Conservation (phyloP, 164 flowering plant genomes). For the Aristolochia fimbriata region DNA sequence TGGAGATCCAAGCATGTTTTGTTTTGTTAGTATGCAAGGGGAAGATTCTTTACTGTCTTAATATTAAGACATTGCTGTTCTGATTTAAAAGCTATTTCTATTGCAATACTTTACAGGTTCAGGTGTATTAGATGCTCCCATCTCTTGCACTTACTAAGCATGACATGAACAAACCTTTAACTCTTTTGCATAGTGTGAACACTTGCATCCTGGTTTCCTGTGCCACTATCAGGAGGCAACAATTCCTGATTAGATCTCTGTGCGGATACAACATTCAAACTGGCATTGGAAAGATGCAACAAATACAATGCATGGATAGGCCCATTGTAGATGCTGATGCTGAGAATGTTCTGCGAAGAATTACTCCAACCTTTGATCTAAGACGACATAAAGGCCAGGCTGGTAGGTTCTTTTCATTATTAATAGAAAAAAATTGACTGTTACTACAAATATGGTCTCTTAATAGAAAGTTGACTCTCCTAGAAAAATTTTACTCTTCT, state of each 20-base stretch:
- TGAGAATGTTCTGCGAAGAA: slow-evolving; percentile 45
- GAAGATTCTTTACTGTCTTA: no score
- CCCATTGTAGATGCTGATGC: slow-evolving; percentile 56
- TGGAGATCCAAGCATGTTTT: no score
- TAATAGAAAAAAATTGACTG: no score
- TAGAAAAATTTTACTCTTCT: neutral
- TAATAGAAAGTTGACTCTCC: no score
- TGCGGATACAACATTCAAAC: slow-evolving; percentile 16
- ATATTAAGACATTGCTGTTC: no score
- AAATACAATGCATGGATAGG: slow-evolving; percentile 9
- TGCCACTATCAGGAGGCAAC: slow-evolving; percentile 53
- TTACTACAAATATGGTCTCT: no score
- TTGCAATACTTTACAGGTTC: no score
- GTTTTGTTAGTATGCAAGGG: no score
- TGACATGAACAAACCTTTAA: slow-evolving; percentile 22
- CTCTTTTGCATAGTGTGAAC: slow-evolving; percentile 12
- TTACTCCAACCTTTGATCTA: slow-evolving; percentile 65
- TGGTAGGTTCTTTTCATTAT: no score
- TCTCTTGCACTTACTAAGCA: neutral
- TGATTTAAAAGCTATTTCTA: no score
- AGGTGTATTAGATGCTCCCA: no score
- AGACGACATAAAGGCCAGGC: slow-evolving; percentile 88
- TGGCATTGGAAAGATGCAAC: slow-evolving; percentile 11
- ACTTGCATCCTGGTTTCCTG: slow-evolving; percentile 25
- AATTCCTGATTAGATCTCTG: slow-evolving; percentile 42